A percentile compares a stretch with the other conserved stretches of the same genome.
phyloP scores from a whole-genome alignment of 768 basidiomycete species.

The Pholiota conissans region DNA sequence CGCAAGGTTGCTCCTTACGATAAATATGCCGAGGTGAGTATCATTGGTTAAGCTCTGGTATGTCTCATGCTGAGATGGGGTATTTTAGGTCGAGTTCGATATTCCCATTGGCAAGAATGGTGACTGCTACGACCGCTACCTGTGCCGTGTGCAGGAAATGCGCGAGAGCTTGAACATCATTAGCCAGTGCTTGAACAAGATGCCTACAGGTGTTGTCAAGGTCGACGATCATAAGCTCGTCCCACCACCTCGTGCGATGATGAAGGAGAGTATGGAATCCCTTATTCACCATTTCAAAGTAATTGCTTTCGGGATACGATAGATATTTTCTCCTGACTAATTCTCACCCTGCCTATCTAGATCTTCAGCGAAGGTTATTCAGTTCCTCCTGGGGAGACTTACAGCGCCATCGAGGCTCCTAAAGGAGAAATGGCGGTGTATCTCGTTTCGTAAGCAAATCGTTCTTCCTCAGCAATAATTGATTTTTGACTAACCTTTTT shows the following conservation, averaged over 20 bases:
- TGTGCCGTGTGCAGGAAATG: conserved; percentile 98
- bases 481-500: not conserved
- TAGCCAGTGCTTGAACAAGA: conserved; percentile 95
- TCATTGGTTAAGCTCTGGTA: not conserved
- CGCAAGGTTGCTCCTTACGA: conserved; percentile 93
- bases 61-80: not conserved
- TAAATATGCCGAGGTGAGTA: conserved; percentile 84
- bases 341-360: conserved; percentile 33
- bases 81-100: conserved; percentile 86
- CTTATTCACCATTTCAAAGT: conserved; percentile 99
- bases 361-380: conserved; percentile 96
- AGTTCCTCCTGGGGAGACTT: conserved; percentile 95
- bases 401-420: conserved; percentile 96
- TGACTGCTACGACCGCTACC: conserved; percentile 97
- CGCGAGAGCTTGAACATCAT: conserved; percentile 91
- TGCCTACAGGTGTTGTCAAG: conserved; percentile 89
- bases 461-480: not conserved
- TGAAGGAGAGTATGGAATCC: conserved; percentile 99
- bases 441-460: conserved; percentile 78
- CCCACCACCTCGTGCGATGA: conserved; percentile 92
- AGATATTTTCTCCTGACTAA: not conserved
- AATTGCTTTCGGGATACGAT: not conserved
- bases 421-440: conserved; percentile 99
- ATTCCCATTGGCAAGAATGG: conserved; percentile 96
- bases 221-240: conserved; percentile 98